Base-by-base conservation (phyloP, 2,329 filamentous ascomycete genomes). In the Sarocladium oryzae region DNA sequence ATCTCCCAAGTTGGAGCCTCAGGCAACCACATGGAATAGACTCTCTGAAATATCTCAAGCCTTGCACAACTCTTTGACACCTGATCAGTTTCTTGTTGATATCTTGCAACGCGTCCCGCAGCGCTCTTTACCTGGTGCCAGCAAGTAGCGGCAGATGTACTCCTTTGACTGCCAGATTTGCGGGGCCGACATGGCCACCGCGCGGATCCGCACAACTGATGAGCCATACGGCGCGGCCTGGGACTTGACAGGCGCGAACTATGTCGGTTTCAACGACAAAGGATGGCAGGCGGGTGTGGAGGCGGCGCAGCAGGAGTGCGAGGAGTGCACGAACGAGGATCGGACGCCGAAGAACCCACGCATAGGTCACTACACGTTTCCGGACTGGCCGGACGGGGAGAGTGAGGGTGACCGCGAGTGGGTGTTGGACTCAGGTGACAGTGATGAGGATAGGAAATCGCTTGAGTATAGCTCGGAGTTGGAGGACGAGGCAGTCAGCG, bases 131-230 rank as follows among this genome's bases (percentile, higher is more conserved):
- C n/a, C n/a, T n/a, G n/a, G n/a, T n/a, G n/a, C n/a, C n/a, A n/a
- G n/a, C n/a, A n/a, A n/a, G n/a, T n/a, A n/a, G n/a, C n/a, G n/a
- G n/a, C n/a, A n/a, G n/a, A 48, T 48, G 43, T 4, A 4, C 20
- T 48, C 43, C 2, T 49, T 49, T 20, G 20, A 18, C 16, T 49
- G 46, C 26, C 46, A 24, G 18, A 49, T 49, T 5, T 49, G 46
- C 32, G 46, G 46, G 16, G 21, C 37, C 3, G 46, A 49, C 32
- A 49, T 49, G 46, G 46, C 46, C 4, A 49, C 16, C 16, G 46
- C 46, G 3, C 46, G 46, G 6, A 49, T 49, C 23, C 46, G 46
- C 4, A 37, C 46, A 6, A 8, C 32, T 11, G 13, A 49, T 18
- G 46, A 49, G 20, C 46, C 46, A 11, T 28, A 6, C 6, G 37